Base-by-base conservation (phyloP, 371 early-diverging fungal genomes). In the Mucor lusitanicus region DNA sequence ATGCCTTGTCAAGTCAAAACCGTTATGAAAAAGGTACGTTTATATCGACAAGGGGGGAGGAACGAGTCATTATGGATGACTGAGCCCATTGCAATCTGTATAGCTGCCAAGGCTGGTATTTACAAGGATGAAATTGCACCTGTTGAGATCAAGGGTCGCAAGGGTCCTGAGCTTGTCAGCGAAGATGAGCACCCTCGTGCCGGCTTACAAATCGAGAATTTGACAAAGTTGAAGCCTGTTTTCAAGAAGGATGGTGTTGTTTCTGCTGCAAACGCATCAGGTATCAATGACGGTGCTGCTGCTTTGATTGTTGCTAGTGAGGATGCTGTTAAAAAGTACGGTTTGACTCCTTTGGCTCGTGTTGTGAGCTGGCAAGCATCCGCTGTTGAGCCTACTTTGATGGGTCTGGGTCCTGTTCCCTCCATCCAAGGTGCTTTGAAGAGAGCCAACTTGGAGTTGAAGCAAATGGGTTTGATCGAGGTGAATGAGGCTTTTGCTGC, bases 401-500 rank as follows among this genome's bases (percentile, higher is more conserved):
- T 94, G 94, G 94, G 94, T 77, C 91, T 97, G 58, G 98, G 98
- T 15, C 99, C 99, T 32, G 97, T 94, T 37, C 91, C 92, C 4
- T 97, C 99, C 48, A 96, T 98, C 68, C 77, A 86, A 46, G 91
- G 88, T 4, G 97, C 95, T 1, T 88, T 99, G 67, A 88, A 89
- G 70, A 87, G 89, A 69, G 95, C 96, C 39, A 89, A 90, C 19
- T 78, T 97, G 64, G 71, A 80, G 13, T 75, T 97, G 62, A 87
- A 87, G 56, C 92, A 98, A 72, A 96, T 99, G 89, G 92, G 90
- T 68, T 75, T 93, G 40, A 77, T 97, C 63, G 99, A 99, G 84
- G 93, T 99, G 75, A 99, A 99, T 81, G 98, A 99, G 83, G 99
- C 99, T 12, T 99, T 99, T 84, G 95, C 97, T 54, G 92, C 94